These are phyloP conservation scores for Marasmius sp. DNA, from an alignment of 1,284 basidiomycete genomes.

Conservation along the genomic window DNA sequence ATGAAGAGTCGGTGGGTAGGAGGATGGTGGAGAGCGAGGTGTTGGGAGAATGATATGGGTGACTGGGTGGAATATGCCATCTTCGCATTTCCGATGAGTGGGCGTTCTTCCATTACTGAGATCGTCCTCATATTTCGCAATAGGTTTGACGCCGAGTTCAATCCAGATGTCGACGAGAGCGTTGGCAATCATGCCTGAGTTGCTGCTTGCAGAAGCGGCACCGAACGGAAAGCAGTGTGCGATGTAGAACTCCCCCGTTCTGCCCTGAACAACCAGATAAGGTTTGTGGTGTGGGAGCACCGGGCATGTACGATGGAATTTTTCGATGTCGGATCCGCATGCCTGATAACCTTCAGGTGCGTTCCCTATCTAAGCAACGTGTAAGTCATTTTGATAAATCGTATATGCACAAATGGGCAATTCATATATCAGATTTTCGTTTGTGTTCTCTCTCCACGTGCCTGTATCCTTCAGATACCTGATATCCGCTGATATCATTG, in stretches of 20 bases:
- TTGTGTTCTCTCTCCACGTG: no score
- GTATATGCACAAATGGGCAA: no score
- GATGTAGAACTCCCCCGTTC: neutral
- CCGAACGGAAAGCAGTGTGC: slow-evolving; percentile 2
- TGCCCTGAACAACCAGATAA: neutral
- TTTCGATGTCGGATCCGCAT: slow-evolving; percentile 2
- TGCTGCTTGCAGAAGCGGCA: neutral
- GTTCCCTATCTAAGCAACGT: neutral
- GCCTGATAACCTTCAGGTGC: neutral
- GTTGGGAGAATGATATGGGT: no score
- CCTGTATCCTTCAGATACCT: no score
- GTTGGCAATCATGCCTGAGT: slow-evolving; percentile 5
- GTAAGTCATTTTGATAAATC: neutral
- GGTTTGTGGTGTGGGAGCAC: slow-evolving; percentile 24
- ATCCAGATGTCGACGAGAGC: slow-evolving; percentile 21
- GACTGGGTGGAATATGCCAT: no score
- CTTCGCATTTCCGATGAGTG: no score
- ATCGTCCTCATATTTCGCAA: slow-evolving; percentile 32
- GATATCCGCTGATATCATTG: no score
- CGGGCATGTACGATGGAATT: slow-evolving; percentile 22
- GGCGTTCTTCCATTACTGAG: neutral
- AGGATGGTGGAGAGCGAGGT: neutral
- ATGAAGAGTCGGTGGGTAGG: no score
- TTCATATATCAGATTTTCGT: neutral
- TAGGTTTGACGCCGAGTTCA: slow-evolving; percentile 13